Evolutionary conservation across 768 basidiomycete species (phyloP), one percentile per base, ranked within the genome.

Genomic region (Naganishia kalamii): DNA sequence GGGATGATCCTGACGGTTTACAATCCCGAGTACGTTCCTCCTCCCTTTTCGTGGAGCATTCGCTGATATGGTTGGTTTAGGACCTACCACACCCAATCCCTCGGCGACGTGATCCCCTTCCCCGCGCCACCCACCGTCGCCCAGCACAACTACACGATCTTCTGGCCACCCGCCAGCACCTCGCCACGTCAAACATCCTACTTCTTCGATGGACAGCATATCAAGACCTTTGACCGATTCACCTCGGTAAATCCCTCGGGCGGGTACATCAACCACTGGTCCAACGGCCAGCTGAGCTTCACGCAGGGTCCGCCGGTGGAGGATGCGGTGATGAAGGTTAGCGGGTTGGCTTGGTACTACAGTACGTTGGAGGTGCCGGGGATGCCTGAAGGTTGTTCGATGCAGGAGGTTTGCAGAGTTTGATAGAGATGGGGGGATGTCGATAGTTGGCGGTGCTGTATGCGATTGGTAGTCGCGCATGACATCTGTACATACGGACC

Each of bases 91-190:
- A 6, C 54, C 19, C 35, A 57, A 15, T 23, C 11, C 54, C 21
- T 23, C 12, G 54, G 54, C 2, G 23, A 19, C 19, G 54, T 57
- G 8, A 19, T 57, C 37, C 37, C 54, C 21, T 57, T 57, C 23
- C 54, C 54, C 21, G 25, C n/a, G 7, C 37, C 35, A 6, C 54
- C 54, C 3, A 57, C 54, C 5, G 40, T 23, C 27, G 33, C 54
- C n/a, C 40, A 40, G 21, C 54, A 57, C 54, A 57, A 57, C 54
- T 57, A 57, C 17, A 57, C 54, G n/a, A 23, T 57, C 54, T 57
- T 57, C 37, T 57, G 54, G 54, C 54, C 54, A 12, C 54, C 54
- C 2, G 54, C 8, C 54, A 21, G 23, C 32, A 15, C 37, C 11
- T 40, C 54, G 7, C 54, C 54, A 3, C 54, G 54, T 27, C 54